Evolutionary conservation across 805 yeast species (phyloP).

Genomic region (Kregervanrija fluxuum): DNA sequence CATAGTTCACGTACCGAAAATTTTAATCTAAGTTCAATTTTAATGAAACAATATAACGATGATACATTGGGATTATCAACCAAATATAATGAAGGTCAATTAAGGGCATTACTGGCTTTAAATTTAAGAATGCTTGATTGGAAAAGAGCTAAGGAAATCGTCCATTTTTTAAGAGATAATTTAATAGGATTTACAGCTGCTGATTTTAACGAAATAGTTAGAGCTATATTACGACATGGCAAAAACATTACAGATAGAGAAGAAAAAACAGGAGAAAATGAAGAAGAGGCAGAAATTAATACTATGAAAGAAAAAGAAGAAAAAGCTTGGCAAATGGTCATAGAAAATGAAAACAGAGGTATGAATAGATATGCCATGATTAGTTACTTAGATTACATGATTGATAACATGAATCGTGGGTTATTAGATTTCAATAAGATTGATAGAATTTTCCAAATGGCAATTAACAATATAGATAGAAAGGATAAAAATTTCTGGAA

Average conservation of each 20-base stretch:
- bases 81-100: conserved; percentile 22
- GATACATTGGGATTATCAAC: conserved; percentile 16
- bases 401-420: conserved; percentile 10
- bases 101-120: conserved; percentile 24
- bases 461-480: conserved; percentile 3
- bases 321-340: conserved; percentile 25
- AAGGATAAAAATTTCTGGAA: conserved; percentile 24
- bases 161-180: conserved; percentile 20
- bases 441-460: conserved; percentile 17
- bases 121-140: conserved; percentile 21
- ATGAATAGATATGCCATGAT: conserved; percentile 22
- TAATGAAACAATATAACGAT: conserved; percentile 21
- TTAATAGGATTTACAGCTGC: conserved; percentile 18
- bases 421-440: conserved; percentile 19
- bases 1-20: conserved; percentile 24
- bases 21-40: conserved; percentile 18
- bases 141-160: conserved; percentile 23
- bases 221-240: conserved; percentile 16
- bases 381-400: conserved; percentile 24
- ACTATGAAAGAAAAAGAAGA: conserved; percentile 5
- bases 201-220: conserved; percentile 27
- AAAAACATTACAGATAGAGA: not conserved
- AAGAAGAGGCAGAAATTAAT: not conserved
- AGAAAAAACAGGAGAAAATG: not conserved
- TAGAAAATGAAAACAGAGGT: conserved; percentile 8